Base-by-base conservation (phyloP, 2,329 filamentous ascomycete species). In the Nemania sp. region DNA sequence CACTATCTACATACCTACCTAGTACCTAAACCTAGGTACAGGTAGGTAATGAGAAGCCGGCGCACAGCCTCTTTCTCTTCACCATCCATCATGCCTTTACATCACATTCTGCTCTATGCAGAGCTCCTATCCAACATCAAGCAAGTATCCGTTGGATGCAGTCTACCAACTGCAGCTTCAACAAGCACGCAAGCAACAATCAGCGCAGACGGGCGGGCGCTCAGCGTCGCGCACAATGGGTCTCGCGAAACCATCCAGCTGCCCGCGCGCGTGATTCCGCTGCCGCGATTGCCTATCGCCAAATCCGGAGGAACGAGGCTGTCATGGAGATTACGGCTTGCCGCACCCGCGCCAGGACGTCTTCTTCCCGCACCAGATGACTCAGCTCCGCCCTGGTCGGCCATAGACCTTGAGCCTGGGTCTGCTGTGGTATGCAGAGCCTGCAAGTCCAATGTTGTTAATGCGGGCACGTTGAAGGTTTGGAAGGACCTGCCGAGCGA, bases 401-500 rank as follows among this genome's bases (percentile, higher is more conserved):
- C 84, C 1, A 70, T 66, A 30, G 77, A 79, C 37, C 65, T 88
- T 39, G 55, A 53, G 26, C 52, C 56, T 36, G 66, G 66, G 19
- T 65, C 76, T 30, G 52, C 67, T 14, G 66, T 88, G 63, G 50
- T 61, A 23, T 79, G 78, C 64, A 71, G 77, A 53, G 48, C 61
- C 59, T 79, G 77, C 68, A 45, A 59, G 39, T 54, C 66, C 14
- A 55, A 48, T 1, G 55, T 83, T 15, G 71, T 83, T 11, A 34
- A 64, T 1, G 49, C 64, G 3, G 73, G 68, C 6, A 62, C 46
- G 3, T 75, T 83, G 6, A 73, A 71, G 33, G 71, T 74, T 31
- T 99, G 94, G 93, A 96, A 93, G 72, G 91, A 99, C 67, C 76
- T 99, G 15, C 94, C 94, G 0, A 96, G 91, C 67, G 91, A 96